Conservation (phyloP, 768 basidiomycete species). For the Mycena chlorophos region DNA sequence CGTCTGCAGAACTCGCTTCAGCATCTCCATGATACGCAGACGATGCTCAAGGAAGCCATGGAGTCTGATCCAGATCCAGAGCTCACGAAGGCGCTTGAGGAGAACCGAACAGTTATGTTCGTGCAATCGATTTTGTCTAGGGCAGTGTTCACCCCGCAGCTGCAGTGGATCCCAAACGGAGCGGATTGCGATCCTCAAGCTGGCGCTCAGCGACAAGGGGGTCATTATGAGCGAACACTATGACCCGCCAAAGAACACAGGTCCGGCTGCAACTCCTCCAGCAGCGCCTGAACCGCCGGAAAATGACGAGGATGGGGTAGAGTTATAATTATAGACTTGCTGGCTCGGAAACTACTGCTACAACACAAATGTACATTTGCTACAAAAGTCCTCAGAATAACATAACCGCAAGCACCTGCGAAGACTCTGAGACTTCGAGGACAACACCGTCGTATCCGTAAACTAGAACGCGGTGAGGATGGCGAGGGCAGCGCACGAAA, state of each 20-base stretch:
- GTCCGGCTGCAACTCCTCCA: neutral
- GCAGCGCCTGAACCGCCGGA: neutral
- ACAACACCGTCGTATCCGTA: conserved; percentile 82
- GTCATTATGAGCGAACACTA: conserved; percentile 48
- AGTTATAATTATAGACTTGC: conserved; percentile 4
- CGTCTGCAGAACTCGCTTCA: conserved; percentile 71
- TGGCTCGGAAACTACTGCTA: neutral
- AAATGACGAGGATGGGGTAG: conserved; percentile 12
- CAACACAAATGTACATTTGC: conserved; percentile 11
- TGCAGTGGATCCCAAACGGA: conserved; percentile 77
- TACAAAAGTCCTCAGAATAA: conserved; percentile 48
- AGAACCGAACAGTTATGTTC: conserved; percentile 75
- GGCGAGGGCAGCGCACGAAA: neutral
- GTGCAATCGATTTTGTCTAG: conserved; percentile 21
- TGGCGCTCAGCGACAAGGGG: conserved; percentile 66
- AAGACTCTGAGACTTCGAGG: conserved; percentile 75
- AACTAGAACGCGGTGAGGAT: conserved; percentile 38
- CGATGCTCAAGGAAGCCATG: conserved; percentile 50
- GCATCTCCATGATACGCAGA: conserved; percentile 65
- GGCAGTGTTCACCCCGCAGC: neutral
- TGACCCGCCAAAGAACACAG: neutral
- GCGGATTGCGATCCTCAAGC: conserved; percentile 64
- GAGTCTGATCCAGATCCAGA: conserved; percentile 52
- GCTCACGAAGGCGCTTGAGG: conserved; percentile 57
- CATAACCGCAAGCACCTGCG: conserved; percentile 73